Evolutionary conservation across 257 asterid species (phyloP).

Genomic region (Echites panduratus): DNA sequence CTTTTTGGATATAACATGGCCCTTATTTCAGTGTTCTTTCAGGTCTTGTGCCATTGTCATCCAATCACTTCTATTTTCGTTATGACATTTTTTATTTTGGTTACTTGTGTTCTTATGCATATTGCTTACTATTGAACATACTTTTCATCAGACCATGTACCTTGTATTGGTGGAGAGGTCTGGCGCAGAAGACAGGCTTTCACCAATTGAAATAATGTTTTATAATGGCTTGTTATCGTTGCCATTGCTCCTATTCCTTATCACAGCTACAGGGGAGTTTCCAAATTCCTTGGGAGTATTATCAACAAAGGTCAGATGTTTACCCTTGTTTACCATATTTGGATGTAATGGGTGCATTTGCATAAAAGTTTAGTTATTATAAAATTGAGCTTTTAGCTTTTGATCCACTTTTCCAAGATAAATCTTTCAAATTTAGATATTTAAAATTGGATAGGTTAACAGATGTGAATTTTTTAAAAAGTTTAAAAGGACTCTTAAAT

Average conservation of each 20-base stretch:
- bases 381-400: too few species aligned
- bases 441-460: too few species aligned
- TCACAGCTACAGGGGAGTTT: slow-evolving; percentile 85
- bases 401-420: too few species aligned
- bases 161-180: slow-evolving; percentile 93
- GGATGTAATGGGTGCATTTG: neutral
- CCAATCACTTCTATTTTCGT: neutral
- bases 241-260: slow-evolving; percentile 83
- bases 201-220: slow-evolving; percentile 87
- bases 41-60: slow-evolving; percentile 37
- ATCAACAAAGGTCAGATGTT: slow-evolving; percentile 56
- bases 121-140: neutral
- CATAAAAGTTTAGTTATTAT: neutral
- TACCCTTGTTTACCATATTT: slow-evolving; percentile 5
- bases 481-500: too few species aligned
- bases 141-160: slow-evolving; percentile 87
- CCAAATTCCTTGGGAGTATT: slow-evolving; percentile 65
- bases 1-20: slow-evolving; percentile 88
- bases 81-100: neutral
- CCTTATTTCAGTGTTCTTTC: slow-evolving; percentile 86
- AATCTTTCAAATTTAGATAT: too few species aligned
- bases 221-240: slow-evolving; percentile 80
- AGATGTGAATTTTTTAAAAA: too few species aligned
- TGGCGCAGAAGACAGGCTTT: slow-evolving; percentile 96
- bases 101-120: neutral